Evolutionary conservation across 371 early-diverging fungal genomes (phyloP).

Genomic region (Apophysomyces ossiformis): DNA sequence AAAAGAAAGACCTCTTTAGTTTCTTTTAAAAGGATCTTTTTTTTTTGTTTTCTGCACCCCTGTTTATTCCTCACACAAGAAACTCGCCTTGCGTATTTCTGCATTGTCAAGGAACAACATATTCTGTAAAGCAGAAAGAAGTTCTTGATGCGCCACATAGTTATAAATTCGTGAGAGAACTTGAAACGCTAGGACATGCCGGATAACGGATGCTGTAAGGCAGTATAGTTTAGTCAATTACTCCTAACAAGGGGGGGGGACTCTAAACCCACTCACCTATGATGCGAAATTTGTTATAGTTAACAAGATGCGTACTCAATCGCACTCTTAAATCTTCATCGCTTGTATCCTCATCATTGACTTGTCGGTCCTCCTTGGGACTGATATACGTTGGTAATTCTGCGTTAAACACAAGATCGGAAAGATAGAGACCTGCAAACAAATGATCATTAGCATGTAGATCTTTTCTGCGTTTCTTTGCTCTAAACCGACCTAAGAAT

Average conservation of each 20-base stretch:
- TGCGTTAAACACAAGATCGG: slow-evolving; percentile 68
- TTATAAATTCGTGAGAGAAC: slow-evolving; percentile 57
- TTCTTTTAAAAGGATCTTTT: neutral
- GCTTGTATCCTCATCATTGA: slow-evolving; percentile 18
- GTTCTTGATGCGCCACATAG: slow-evolving; percentile 35
- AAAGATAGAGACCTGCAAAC: slow-evolving; percentile 57
- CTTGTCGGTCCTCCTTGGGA: slow-evolving; percentile 13
- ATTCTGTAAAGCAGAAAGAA: slow-evolving; percentile 31
- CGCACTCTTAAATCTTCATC: slow-evolving; percentile 35
- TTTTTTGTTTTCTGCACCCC: neutral
- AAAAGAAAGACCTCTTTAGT: neutral
- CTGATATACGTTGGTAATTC: slow-evolving; percentile 65
- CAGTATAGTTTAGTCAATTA: too few species aligned
- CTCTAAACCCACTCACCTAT: slow-evolving; percentile 30
- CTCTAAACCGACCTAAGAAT: slow-evolving; percentile 49
- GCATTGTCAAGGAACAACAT: slow-evolving; percentile 43
- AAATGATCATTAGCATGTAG: neutral
- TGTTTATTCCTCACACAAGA: slow-evolving; percentile 39
- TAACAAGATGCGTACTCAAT: slow-evolving; percentile 50
- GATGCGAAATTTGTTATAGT: slow-evolving; percentile 70
- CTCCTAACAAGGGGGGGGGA: neutral
- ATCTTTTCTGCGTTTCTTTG: neutral
- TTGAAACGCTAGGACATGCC: slow-evolving; percentile 66
- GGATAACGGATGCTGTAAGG: slow-evolving; percentile 57
- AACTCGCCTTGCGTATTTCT: slow-evolving; percentile 47